These are phyloP conservation scores for Colletotrichum truncatum DNA, from an alignment of 2,329 filamentous ascomycete genomes.

Conservation along the genomic window DNA sequence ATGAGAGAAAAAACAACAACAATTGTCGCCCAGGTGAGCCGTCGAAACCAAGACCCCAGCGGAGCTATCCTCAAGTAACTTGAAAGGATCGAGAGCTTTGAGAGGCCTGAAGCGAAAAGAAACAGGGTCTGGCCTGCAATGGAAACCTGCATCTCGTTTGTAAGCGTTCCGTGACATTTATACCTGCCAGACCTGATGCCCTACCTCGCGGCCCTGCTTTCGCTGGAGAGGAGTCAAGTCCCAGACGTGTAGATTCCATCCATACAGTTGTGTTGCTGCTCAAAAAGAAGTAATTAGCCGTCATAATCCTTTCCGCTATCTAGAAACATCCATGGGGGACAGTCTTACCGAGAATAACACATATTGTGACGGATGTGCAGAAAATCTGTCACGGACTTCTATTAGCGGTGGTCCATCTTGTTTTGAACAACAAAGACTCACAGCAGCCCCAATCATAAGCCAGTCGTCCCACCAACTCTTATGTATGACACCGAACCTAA, in stretches of 20 bases:
- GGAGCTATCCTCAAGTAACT: conserved; percentile 51
- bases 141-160: conserved; percentile 40
- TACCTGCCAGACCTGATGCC: neutral
- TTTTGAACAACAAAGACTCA: conserved; percentile 30
- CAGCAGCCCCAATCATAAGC: conserved; percentile 50
- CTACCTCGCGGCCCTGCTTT: conserved; percentile 39
- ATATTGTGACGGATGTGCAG: conserved; percentile 42
- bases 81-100: conserved; percentile 50
- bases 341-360: conserved; percentile 41
- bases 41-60: conserved; percentile 41
- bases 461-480: conserved; percentile 49
- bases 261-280: conserved; percentile 43
- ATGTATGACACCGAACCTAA: conserved; percentile 43
- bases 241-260: conserved; percentile 50
- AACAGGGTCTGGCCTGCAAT: conserved; percentile 51
- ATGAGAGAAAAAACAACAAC: conserved; percentile 39
- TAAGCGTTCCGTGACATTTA: neutral
- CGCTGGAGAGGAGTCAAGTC: conserved; percentile 42
- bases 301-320: neutral
- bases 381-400: conserved; percentile 36
- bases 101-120: conserved; percentile 45
- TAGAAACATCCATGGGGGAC: neutral
- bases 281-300: fast-evolving
- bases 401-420: neutral
- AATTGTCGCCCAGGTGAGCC: conserved; percentile 40